Evolutionary conservation across 176 grass and related monocot genomes (phyloP), one percentile per base, ranked within the genome.

Genomic region (Oryza meyeriana): DNA sequence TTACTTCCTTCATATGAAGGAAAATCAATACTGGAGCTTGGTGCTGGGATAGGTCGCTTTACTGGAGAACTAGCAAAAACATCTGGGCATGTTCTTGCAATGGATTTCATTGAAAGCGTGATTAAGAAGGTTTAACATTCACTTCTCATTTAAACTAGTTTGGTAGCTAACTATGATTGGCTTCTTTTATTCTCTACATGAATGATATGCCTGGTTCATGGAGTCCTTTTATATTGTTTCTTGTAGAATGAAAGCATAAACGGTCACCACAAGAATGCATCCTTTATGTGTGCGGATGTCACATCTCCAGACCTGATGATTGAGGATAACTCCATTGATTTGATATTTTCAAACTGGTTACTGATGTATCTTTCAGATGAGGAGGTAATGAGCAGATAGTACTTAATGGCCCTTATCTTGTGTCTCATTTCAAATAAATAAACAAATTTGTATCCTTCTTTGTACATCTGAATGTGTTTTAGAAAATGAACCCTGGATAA

Each of bases 271-370:
- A 85, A 90, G 83, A 99, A 99, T 58, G 47, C 73, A 66, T 90
- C 86, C 77, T 99, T 99, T 87, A 84, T 95, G 40, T 99, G 96
- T 90, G 93, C 93, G 83, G 96, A 99, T 86, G 93, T 99, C 74
- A 95, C 96, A 79, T 93, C 93, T 80, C 82, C 87, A 5, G 83
- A 92, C 48, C 66, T 99, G 76, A 57, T 10, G 40, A 90, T 99
- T 77, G 74, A 91, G 81, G 89, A 68, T 73, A 88, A 87, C 77
- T 99, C 96, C 26, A 63, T 94, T 3, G 96, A 99, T 85, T 69
- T 99, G 70, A 93, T 99, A 82, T 99, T 99, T 85, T 99, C 96
- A 69, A 99, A 99, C 78, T 95, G 96, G 96, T 66, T 99, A 38
- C 78, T 99, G 40, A 99, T 99, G 93, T 99, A 99, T 90, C 93